Base-by-base conservation (phyloP, 2,329 filamentous ascomycete species). In the Thermothelomyces thermophilus region DNA sequence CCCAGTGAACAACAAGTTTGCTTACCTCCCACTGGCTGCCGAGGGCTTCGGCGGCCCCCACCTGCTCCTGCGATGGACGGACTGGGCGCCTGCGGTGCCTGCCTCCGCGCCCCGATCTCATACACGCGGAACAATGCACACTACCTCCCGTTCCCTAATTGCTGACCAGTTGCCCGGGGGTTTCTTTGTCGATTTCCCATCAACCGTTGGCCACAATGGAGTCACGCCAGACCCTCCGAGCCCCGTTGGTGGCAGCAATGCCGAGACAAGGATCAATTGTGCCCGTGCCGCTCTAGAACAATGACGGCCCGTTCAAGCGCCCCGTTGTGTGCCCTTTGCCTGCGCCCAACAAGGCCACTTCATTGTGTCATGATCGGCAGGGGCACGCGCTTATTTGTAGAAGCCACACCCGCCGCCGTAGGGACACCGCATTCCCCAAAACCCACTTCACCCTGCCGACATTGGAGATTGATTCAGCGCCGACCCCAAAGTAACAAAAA, bases 71-170 rank as follows among this genome's bases (percentile, higher is more conserved):
- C 24, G 9, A 26, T 26, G 24, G 24, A 26, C 24, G 24, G 5
- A 22, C 34, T 42, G 46, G 33, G 11, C 41, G 37, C 8, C 40
- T 31, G 33, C 40, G 17, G 8, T 7, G 24, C 24, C 14, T 33
- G 31, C 44, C 43, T 26, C 41, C 17, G 16, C 37, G 35, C 14
- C 13, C 31, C 37, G 35, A 40, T 33, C 52, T 50, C 39, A 50
- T 37, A 40, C 44, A 47, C 46, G 48, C 50, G 48, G 48, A 54
- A 53, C 46, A 24, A 46, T 41, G 46, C 48, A 41, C 51, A 50
- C 31, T 40, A n/a, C 4, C 28, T 41, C 41, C 47, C 47, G 44
- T 26, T 43, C 44, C 41, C 30, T 51, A 46, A 50, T 47, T 52
- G 49, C 20, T 42, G 40, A 30, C 34, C 26, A n/a, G n/a, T n/a